Base-by-base conservation (phyloP, 164 flowering plant genomes). In the Nymphaea colorata region DNA sequence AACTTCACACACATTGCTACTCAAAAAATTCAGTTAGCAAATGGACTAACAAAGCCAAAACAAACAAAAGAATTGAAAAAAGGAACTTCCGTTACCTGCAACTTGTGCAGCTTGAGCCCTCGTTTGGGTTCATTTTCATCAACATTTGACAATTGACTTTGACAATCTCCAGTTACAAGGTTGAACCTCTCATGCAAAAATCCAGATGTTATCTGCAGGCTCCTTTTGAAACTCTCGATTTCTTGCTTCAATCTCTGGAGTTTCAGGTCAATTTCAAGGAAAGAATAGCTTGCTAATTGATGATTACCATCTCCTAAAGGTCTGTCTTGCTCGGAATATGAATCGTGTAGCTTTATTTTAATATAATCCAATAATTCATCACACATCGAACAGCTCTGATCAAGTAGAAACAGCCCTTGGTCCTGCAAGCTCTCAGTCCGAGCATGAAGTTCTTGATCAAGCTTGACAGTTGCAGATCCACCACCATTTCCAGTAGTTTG, bases 211-310 rank as follows among this genome's bases (percentile, higher is more conserved):
- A 74, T 78, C 72, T 84, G 83, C 79, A 87, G 78, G 76, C 90
- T 87, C 74, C 80, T 84, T 53, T 67, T 75, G 45, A 95, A 62
- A 72, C 74, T 89, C 69, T 90, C 93, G 67, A 75, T 72, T 65
- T 85, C 89, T 68, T 87, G 81, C 75, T 76, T 89, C n/a, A 84
- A 74, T 59, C 90, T 89, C 69, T 89, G 93, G 43, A 92, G 69
- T 84, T 89, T 90, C 81, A 85, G 79, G 60, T 87, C 90, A 72
- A 75, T 82, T 76, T 92, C 99, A 59, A 95, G 67, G n/a, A 90
- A 10, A 65, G 82, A 86, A 66, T 87, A 87, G 16, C 82, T 82
- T 79, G 81, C 86, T 63, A 87, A 68, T 59, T 36, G 36, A 61
- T 55, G 4, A 61, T 8, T n/a, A 61, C 83, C 80, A 66, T 70